These are phyloP conservation scores for Proliferodiscus dingleyae DNA, from an alignment of 2,329 filamentous ascomycete genomes.

Conservation along the genomic window DNA sequence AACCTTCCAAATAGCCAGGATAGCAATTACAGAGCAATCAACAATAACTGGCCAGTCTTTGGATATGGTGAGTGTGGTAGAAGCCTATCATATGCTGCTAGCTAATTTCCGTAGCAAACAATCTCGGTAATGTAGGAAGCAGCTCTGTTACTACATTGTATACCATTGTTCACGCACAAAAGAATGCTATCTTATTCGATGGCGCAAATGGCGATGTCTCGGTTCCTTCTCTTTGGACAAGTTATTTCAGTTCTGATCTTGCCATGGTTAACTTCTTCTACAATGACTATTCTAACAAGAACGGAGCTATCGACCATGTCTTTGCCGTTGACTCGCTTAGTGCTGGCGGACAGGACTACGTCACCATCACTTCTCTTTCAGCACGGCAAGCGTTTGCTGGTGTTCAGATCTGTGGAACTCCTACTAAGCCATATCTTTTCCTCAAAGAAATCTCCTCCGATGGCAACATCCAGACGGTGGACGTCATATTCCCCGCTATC, in stretches of 20 bases:
- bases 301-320: slow-evolving; percentile 62
- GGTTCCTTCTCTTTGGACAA: slow-evolving; percentile 73
- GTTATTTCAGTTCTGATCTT: slow-evolving; percentile 60
- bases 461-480: slow-evolving; percentile 82
- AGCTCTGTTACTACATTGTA: slow-evolving; percentile 19
- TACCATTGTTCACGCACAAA: slow-evolving; percentile 26
- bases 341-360: slow-evolving; percentile 69
- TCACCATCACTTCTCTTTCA: slow-evolving; percentile 69
- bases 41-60: slow-evolving; percentile 73
- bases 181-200: slow-evolving; percentile 25
- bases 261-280: slow-evolving; percentile 69
- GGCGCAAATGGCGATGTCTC: slow-evolving; percentile 47
- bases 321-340: slow-evolving; percentile 62
- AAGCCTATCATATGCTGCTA: neutral
- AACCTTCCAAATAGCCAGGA: slow-evolving; percentile 62
- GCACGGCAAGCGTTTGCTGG: slow-evolving; percentile 80
- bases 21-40: slow-evolving; percentile 58
- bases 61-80: slow-evolving; percentile 46
- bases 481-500: slow-evolving; percentile 81
- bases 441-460: slow-evolving; percentile 87
- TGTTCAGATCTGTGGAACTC: slow-evolving; percentile 66
- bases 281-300: slow-evolving; percentile 64
- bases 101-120: slow-evolving; percentile 15
- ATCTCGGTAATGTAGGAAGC: slow-evolving; percentile 21
- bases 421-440: slow-evolving; percentile 68